A percentile compares a stretch with the other conserved stretches of the same genome.
Evolutionary conservation across 306 rosid species (phyloP).

Genomic region (Mimosa pudica): DNA sequence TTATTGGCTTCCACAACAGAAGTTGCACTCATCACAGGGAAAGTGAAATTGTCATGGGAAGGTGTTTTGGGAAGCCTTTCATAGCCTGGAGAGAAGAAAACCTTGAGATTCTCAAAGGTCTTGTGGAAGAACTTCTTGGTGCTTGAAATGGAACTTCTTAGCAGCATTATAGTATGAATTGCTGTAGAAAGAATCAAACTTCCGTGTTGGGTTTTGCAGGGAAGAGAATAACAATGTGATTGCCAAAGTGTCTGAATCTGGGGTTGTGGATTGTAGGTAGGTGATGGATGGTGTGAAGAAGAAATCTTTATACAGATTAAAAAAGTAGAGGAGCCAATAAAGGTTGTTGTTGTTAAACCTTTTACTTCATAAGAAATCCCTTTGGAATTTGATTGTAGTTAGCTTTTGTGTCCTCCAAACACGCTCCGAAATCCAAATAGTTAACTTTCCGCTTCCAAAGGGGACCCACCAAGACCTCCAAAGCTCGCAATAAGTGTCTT

Average conservation of each 20-base stretch:
- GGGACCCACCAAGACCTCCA: conserved; percentile 43
- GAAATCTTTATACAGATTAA: conserved; percentile 51
- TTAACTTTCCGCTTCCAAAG: conserved; percentile 42
- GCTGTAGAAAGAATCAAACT: conserved; percentile 9
- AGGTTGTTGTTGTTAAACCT: conserved; percentile 37
- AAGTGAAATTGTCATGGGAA: conserved; percentile 38
- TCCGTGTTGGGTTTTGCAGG: conserved; percentile 31
- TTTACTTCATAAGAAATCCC: conserved; percentile 9
- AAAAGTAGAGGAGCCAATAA: conserved; percentile 55
- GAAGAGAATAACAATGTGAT: conserved; percentile 11
- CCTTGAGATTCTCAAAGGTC: conserved; percentile 69
- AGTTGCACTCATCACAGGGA: conserved; percentile 21
- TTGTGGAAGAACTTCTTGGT: conserved; percentile 79
- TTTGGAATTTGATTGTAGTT: conserved; percentile 36
- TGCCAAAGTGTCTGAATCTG: neutral
- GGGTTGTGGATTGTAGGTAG: conserved; percentile 20
- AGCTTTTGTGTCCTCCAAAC: conserved; percentile 40
- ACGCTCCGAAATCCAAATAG: conserved; percentile 55
- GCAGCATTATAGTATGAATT: conserved; percentile 48
- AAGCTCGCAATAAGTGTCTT: conserved; percentile 16
- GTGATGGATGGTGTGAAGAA: conserved; percentile 37
- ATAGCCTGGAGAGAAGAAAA: conserved; percentile 63
- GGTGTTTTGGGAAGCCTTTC: conserved; percentile 73
- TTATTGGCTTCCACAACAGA: conserved; percentile 26
- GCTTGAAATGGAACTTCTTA: conserved; percentile 64